Conservation (phyloP, 495 filamentous ascomycete genomes). For the Tuber melanosporum region DNA sequence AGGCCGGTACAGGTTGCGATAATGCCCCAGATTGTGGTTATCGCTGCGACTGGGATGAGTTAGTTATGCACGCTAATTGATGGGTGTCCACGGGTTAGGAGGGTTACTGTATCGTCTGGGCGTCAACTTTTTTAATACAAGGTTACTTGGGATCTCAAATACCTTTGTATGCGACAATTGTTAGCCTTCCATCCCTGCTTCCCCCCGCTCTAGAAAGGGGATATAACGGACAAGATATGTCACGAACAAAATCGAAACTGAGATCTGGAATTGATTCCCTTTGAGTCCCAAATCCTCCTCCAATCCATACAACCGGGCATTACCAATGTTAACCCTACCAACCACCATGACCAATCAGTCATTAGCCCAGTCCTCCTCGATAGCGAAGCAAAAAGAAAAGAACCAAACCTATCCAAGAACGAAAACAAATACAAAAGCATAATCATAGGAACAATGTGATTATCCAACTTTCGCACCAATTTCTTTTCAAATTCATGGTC, state of each 20-base stretch:
- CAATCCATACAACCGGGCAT: constrained; percentile 62
- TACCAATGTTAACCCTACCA: constrained; percentile 65
- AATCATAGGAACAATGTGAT: constrained; percentile 56
- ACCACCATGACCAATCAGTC: neutral
- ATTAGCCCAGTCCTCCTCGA: constrained; percentile 9
- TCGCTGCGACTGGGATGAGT: constrained; percentile 50
- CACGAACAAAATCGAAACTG: constrained; percentile 67
- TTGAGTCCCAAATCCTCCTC: constrained; percentile 59
- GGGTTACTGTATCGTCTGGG: constrained; percentile 54
- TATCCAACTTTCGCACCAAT: constrained; percentile 47
- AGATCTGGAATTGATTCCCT: constrained; percentile 61
- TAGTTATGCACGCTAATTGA: constrained; percentile 3
- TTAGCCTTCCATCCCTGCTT: neutral
- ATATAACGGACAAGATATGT: constrained; percentile 53
- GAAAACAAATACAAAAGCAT: constrained; percentile 58
- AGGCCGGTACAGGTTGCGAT: constrained; percentile 64
- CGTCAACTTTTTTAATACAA: constrained; percentile 57
- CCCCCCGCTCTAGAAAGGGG: neutral
- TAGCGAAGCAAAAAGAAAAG: neutral
- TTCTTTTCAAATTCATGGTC: constrained; percentile 28
- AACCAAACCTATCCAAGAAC: constrained; percentile 55
- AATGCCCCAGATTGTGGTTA: constrained; percentile 62
- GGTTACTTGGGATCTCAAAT: constrained; percentile 60
- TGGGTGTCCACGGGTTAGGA: neutral
- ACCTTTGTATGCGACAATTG: constrained; percentile 24